Conservation (phyloP, 1,284 basidiomycete genomes). For the Gymnopus androsaceus region DNA sequence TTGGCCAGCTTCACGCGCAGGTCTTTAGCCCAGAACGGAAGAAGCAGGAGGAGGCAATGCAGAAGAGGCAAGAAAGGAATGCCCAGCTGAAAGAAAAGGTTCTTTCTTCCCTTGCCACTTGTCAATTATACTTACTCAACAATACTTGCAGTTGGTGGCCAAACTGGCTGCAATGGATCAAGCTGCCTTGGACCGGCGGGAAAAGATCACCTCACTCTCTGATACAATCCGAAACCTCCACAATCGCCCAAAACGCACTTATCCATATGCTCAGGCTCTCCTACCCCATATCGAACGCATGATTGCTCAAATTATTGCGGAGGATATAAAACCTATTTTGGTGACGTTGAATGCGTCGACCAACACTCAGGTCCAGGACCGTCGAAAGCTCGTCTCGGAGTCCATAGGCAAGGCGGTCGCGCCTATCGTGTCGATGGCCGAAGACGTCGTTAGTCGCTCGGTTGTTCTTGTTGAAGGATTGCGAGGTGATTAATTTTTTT, state of each 20-base stretch:
- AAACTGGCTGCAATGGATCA: slow-evolving; percentile 1
- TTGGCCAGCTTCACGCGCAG: not conserved
- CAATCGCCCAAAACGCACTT: slow-evolving; percentile 5
- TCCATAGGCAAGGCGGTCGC: slow-evolving; percentile 17
- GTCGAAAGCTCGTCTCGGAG: not conserved
- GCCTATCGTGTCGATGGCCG: slow-evolving; percentile 19
- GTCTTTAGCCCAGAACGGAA: not conserved
- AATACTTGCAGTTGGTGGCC: not conserved
- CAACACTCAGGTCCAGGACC: slow-evolving; percentile 6
- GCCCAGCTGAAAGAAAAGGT: slow-evolving; percentile 10
- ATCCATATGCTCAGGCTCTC: slow-evolving; percentile 8
- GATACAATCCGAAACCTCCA: slow-evolving; percentile 11
- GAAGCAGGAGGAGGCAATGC: not conserved
- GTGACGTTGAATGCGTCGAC: slow-evolving; percentile 9
- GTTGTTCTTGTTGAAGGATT: not conserved
- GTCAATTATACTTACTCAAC: not conserved
- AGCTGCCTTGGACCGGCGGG: slow-evolving; percentile 10
- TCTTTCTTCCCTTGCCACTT: not conserved
- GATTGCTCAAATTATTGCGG: slow-evolving; percentile 17
- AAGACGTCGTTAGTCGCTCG: slow-evolving; percentile 9
- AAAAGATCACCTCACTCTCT: slow-evolving; percentile 9
- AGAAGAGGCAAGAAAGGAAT: not conserved
- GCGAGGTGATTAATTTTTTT: not conserved
- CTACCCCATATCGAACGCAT: slow-evolving; percentile 9
- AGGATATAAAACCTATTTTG: slow-evolving; percentile 21